Conservation (phyloP, 192 early-diverging fungal genomes). For the Funneliformis mosseae region DNA sequence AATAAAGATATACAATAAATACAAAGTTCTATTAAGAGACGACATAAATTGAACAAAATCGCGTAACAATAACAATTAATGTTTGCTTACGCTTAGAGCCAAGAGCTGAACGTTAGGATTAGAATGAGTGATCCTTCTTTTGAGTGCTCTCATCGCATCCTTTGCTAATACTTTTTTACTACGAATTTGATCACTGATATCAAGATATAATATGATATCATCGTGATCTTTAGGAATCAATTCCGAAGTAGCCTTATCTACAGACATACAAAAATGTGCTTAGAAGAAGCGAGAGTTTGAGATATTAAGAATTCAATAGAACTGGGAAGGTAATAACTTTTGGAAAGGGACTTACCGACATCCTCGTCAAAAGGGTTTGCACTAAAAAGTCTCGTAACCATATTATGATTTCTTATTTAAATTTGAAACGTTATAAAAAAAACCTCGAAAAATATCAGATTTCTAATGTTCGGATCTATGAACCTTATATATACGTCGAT, state of each 20-base stretch:
- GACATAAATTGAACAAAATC: background rate
- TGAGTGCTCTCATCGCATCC: conserved; percentile 73
- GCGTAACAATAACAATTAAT: background rate
- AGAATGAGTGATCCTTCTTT: conserved; percentile 76
- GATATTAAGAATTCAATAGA: background rate
- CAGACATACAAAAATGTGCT: background rate
- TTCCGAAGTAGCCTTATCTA: conserved; percentile 86
- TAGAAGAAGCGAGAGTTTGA: background rate
- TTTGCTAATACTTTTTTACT: conserved; percentile 79
- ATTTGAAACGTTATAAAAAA: background rate
- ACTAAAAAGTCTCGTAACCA: conserved; percentile 38
- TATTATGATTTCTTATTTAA: conserved; percentile 3
- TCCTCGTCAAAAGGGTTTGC: conserved; percentile 46
- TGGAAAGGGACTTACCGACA: conserved; percentile 42
- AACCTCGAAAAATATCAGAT: no score
- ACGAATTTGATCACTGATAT: conserved; percentile 93
- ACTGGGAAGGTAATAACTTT: background rate
- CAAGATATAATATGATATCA: conserved; percentile 80
- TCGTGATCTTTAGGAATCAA: conserved; percentile 83
- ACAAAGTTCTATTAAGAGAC: background rate
- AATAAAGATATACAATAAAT: background rate
- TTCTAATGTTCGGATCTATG: background rate
- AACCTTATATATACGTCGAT: background rate
- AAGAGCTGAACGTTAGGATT: conserved; percentile 96
- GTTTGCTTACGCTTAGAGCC: conserved; percentile 67